A percentile compares a stretch with the other conserved stretches of the same genome.
Evolutionary conservation across 1,139 yeast genomes (phyloP).

Genomic region (Lodderomyces elongisporus): DNA sequence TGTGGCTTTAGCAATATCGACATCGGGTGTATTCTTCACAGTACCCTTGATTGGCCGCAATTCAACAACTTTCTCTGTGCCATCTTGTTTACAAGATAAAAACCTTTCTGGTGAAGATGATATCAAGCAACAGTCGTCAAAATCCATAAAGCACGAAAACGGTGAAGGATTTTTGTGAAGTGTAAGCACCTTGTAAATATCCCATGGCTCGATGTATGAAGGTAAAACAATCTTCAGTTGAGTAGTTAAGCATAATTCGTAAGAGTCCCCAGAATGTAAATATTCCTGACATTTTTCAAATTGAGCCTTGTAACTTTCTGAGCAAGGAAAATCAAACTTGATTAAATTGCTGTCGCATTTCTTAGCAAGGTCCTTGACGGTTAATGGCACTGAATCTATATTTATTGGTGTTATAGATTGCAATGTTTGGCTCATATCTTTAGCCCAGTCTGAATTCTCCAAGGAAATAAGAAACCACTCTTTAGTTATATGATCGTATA

Average conservation of each 20-base stretch:
- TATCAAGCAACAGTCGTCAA: slow-evolving; percentile 64
- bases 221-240: slow-evolving; percentile 61
- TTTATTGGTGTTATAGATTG: slow-evolving; percentile 13
- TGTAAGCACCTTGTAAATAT: slow-evolving; percentile 67
- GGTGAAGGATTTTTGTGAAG: slow-evolving; percentile 81
- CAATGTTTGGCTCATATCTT: slow-evolving; percentile 15
- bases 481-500: slow-evolving; percentile 45
- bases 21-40: slow-evolving; percentile 56
- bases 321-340: slow-evolving; percentile 48
- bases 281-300: slow-evolving; percentile 65
- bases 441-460: slow-evolving; percentile 33
- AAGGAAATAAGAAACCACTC: slow-evolving; percentile 56
- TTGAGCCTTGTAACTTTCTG: slow-evolving; percentile 48
- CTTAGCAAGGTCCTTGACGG: slow-evolving; percentile 23
- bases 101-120: slow-evolving; percentile 96
- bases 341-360: slow-evolving; percentile 19
- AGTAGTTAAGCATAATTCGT: slow-evolving; percentile 87
- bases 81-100: slow-evolving; percentile 61
- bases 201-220: slow-evolving; percentile 57
- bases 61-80: slow-evolving; percentile 46
- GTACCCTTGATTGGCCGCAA: slow-evolving; percentile 96
- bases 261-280: slow-evolving; percentile 81
- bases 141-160: slow-evolving; percentile 74
- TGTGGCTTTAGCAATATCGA: slow-evolving; percentile 56
- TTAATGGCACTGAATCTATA: slow-evolving; percentile 18